These are phyloP conservation scores for Lachnellula occidentalis DNA, from an alignment of 2,329 filamentous ascomycete genomes.

Conservation along the genomic window DNA sequence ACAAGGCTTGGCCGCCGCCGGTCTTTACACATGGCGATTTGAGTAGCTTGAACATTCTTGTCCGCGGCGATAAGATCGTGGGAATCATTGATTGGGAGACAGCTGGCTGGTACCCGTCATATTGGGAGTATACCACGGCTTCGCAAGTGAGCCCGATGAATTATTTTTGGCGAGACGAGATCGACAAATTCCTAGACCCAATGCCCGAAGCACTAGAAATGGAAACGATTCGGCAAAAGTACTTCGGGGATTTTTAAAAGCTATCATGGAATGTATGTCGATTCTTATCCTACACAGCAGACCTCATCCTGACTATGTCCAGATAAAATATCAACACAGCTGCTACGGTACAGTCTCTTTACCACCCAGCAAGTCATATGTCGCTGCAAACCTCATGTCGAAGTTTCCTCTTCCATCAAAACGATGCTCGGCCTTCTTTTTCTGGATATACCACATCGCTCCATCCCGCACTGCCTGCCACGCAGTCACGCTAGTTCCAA, in stretches of 20 bases:
- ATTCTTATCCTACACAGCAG: no score
- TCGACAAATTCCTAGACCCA: constrained; percentile 36
- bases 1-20: constrained; percentile 3
- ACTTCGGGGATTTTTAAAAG: constrained; percentile 1
- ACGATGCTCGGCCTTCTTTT: no score
- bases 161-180: constrained; percentile 34
- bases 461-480: no score
- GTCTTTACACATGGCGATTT: constrained; percentile 43
- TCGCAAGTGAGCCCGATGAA: constrained; percentile 38
- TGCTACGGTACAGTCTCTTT: no score
- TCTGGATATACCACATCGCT: no score
- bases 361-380: no score
- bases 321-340: no score
- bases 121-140: constrained; percentile 37
- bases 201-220: constrained; percentile 35
- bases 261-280: no score
- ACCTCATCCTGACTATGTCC: no score
- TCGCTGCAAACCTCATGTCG: no score
- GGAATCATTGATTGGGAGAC: constrained; percentile 40
- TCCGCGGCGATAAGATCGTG: constrained; percentile 34
- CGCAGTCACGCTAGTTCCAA: no score
- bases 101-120: constrained; percentile 35
- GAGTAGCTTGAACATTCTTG: constrained; percentile 40
- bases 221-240: constrained; percentile 32
- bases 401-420: no score